Evolutionary conservation across 495 filamentous ascomycete species (phyloP).

Genomic region (Aspergillus egyptiacus): DNA sequence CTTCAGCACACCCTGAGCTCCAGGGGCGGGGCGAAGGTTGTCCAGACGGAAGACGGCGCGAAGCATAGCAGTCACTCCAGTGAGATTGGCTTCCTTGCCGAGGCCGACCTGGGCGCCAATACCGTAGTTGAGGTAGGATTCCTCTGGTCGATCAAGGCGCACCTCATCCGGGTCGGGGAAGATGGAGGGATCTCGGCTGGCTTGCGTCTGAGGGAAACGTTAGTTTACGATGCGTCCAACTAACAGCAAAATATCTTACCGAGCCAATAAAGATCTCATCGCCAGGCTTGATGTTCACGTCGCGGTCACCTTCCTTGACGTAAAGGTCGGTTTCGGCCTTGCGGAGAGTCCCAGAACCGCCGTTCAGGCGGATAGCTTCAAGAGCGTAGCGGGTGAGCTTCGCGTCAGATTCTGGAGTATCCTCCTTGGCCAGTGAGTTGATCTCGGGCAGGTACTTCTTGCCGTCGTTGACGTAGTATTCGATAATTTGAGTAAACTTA

Average conservation of each 20-base stretch:
- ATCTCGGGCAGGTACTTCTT: slow-evolving; percentile 53
- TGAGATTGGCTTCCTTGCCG: slow-evolving; percentile 53
- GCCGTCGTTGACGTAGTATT: slow-evolving; percentile 66
- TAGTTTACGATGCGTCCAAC: neutral
- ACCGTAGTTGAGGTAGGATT: slow-evolving; percentile 63
- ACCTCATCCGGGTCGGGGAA: slow-evolving; percentile 68
- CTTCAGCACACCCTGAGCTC: slow-evolving; percentile 67
- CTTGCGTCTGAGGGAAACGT: slow-evolving; percentile 27
- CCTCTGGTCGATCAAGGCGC: slow-evolving; percentile 59
- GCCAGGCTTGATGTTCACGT: slow-evolving; percentile 45
- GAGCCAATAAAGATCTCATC: slow-evolving; percentile 50
- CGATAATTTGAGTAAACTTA: slow-evolving; percentile 70
- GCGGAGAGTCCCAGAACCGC: slow-evolving; percentile 54
- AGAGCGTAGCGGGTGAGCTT: slow-evolving; percentile 45
- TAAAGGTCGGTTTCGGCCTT: slow-evolving; percentile 36
- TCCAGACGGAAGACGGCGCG: slow-evolving; percentile 50
- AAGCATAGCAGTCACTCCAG: slow-evolving; percentile 62
- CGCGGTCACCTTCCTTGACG: slow-evolving; percentile 46
- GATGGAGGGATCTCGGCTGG: slow-evolving; percentile 52
- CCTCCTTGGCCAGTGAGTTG: slow-evolving; percentile 46
- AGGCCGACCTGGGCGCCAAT: slow-evolving; percentile 57
- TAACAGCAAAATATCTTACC: slow-evolving; percentile 22
- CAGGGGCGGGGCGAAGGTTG: slow-evolving; percentile 61
- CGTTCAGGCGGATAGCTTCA: slow-evolving; percentile 56
- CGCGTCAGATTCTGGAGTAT: slow-evolving; percentile 44